Evolutionary conservation across 495 filamentous ascomycete species (phyloP).

Genomic region (Lophiostoma macrostomum): DNA sequence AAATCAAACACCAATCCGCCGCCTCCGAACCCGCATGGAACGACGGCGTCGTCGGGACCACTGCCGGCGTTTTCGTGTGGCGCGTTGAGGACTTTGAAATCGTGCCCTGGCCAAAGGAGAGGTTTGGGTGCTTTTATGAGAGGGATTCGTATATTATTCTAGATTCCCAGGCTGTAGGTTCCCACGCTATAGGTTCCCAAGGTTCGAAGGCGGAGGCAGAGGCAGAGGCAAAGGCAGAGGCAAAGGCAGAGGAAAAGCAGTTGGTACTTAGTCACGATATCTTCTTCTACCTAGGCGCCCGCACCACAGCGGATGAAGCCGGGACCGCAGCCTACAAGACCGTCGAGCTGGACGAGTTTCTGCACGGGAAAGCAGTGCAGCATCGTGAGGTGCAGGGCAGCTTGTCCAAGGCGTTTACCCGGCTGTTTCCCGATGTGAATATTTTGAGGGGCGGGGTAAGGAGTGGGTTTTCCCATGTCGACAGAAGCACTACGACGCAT

Average conservation of each 20-base stretch:
- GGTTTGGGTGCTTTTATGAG: conserved; percentile 56
- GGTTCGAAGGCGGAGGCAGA: conserved; percentile 40
- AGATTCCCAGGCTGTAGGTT: conserved; percentile 53
- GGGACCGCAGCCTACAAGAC: conserved; percentile 65
- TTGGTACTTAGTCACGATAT: conserved; percentile 56
- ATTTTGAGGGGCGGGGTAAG: conserved; percentile 58
- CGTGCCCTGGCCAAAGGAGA: conserved; percentile 53
- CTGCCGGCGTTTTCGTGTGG: conserved; percentile 55
- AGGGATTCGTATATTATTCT: conserved; percentile 64
- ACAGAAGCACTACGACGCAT: conserved; percentile 38
- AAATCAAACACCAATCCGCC: conserved; percentile 61
- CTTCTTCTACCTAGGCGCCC: conserved; percentile 60
- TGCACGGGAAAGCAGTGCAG: conserved; percentile 57
- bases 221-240: conserved; percentile 31
- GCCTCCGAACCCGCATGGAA: conserved; percentile 61
- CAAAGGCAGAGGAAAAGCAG: conserved; percentile 30
- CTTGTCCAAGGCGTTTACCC: conserved; percentile 55
- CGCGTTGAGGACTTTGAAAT: conserved; percentile 62
- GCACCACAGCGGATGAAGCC: conserved; percentile 61
- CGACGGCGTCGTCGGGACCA: conserved; percentile 46
- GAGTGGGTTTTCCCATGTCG: conserved; percentile 59
- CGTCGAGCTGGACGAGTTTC: conserved; percentile 62
- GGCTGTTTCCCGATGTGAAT: conserved; percentile 54
- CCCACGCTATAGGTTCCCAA: conserved; percentile 53
- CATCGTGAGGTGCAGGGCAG: conserved; percentile 57